Percentiles rank a stretch among this genome's conserved stretches.
phyloP scores from a whole-genome alignment of 2,329 filamentous ascomycete species.

The Lasiodiplodia citricola region DNA sequence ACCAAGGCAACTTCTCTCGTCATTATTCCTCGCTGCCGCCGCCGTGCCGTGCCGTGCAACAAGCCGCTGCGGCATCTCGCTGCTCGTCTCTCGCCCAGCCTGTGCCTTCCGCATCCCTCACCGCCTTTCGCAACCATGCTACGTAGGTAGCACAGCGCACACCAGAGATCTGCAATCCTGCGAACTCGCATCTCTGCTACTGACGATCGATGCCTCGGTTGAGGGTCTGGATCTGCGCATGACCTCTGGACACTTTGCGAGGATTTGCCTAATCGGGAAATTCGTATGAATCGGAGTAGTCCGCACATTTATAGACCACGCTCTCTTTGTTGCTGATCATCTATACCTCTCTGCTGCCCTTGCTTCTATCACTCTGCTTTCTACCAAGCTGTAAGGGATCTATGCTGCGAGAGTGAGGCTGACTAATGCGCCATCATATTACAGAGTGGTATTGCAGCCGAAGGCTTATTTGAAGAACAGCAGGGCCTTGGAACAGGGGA shows the following conservation, averaged over 20 bases:
- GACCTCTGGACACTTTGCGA: background rate
- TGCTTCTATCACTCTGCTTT: background rate
- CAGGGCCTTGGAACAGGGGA: no score
- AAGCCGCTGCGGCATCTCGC: background rate
- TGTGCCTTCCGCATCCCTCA: background rate
- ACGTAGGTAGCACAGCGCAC: background rate
- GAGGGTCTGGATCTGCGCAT: background rate
- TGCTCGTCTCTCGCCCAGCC: background rate
- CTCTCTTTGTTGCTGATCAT: background rate
- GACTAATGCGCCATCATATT: no score
- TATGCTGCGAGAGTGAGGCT: no score
- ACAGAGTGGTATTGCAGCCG: no score
- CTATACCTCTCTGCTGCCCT: background rate
- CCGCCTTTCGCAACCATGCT: constrained; percentile 9
- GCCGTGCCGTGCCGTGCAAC: constrained; percentile 3
- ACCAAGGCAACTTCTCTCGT: background rate
- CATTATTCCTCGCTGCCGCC: background rate
- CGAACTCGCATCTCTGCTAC: background rate
- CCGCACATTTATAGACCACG: background rate
- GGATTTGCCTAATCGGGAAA: constrained; percentile 8
- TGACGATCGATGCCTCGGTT: background rate
- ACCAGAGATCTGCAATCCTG: background rate
- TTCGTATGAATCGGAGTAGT: background rate
- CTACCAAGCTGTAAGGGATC: background rate
- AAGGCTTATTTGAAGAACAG: no score